Evolutionary conservation across 495 filamentous ascomycete species (phyloP).

Genomic region (Talaromyces stipitatus): DNA sequence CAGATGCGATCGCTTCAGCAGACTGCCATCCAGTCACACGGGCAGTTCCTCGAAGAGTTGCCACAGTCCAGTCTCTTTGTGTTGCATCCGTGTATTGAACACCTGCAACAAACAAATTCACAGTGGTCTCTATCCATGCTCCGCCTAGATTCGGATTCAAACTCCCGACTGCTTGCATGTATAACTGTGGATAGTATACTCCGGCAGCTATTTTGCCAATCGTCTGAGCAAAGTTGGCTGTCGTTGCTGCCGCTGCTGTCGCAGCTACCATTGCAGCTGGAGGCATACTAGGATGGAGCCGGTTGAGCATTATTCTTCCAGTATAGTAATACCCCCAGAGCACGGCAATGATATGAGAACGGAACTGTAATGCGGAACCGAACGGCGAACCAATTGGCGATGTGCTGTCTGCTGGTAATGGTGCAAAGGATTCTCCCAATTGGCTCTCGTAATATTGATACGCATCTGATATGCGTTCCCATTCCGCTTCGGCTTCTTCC

Average conservation of each 20-base stretch:
- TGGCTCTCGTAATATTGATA: conserved; percentile 56
- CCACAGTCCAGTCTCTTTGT: conserved; percentile 71
- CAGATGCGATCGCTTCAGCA: conserved; percentile 66
- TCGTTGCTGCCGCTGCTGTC: conserved; percentile 60
- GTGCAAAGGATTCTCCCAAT: conserved; percentile 70
- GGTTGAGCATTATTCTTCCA: conserved; percentile 66
- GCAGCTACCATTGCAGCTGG: conserved; percentile 83
- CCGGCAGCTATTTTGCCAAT: conserved; percentile 79
- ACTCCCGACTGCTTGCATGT: conserved; percentile 41
- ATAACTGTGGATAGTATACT: conserved; percentile 56
- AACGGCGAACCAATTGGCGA: conserved; percentile 64
- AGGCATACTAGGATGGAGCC: conserved; percentile 83
- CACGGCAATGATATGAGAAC: conserved; percentile 76
- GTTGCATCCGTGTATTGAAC: conserved; percentile 66
- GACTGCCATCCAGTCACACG: conserved; percentile 83
- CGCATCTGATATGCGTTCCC: conserved; percentile 65
- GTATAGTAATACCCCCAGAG: conserved; percentile 82
- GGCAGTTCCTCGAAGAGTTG: conserved; percentile 63
- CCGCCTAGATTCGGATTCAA: conserved; percentile 78
- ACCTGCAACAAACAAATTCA: conserved; percentile 78
- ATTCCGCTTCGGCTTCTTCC: conserved; percentile 65
- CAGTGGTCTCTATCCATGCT: conserved; percentile 68
- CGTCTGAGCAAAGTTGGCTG: conserved; percentile 58
- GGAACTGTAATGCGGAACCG: conserved; percentile 72
- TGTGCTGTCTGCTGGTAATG: conserved; percentile 65